These are phyloP conservation scores for Volvox reticuliferus DNA, from an alignment of 139 green algal species.

Conservation along the genomic window DNA sequence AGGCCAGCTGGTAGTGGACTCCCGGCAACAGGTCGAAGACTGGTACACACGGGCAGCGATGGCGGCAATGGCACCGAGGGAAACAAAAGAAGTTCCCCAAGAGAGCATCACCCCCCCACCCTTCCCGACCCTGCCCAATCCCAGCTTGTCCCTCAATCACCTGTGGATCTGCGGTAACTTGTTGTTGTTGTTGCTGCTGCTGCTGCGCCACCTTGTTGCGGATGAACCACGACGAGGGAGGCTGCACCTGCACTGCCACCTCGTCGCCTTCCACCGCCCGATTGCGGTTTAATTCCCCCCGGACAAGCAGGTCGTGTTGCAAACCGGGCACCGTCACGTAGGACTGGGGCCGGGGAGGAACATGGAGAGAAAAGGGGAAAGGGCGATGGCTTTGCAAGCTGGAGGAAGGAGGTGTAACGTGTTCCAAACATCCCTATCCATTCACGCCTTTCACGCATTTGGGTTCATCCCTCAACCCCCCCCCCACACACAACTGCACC, in stretches of 20 bases:
- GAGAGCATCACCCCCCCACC: too few species aligned
- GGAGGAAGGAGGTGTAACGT: neutral
- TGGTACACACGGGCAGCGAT: too few species aligned
- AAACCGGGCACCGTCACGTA: conserved; percentile 77
- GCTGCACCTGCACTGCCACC: conserved; percentile 81
- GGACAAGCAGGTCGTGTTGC: conserved; percentile 75
- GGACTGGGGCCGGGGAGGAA: conserved; percentile 52
- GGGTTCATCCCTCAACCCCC: neutral
- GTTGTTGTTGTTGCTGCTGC: conserved; percentile 12
- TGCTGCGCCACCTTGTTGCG: conserved; percentile 14
- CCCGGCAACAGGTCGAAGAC: too few species aligned
- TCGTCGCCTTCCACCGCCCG: conserved; percentile 87
- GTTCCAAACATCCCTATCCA: too few species aligned
- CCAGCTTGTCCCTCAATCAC: too few species aligned
- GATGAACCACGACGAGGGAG: conserved; percentile 62
- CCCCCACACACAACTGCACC: neutral
- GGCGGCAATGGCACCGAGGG: too few species aligned
- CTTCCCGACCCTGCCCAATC: too few species aligned
- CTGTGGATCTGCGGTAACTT: neutral
- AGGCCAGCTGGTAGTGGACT: too few species aligned
- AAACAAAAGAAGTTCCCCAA: too few species aligned
- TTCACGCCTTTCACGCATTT: too few species aligned
- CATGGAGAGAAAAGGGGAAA: neutral
- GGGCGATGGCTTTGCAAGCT: too few species aligned
- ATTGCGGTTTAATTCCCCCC: conserved; percentile 49